Evolutionary conservation across 2,329 filamentous ascomycete species (phyloP).

Genomic region (Botryotinia globosa): DNA sequence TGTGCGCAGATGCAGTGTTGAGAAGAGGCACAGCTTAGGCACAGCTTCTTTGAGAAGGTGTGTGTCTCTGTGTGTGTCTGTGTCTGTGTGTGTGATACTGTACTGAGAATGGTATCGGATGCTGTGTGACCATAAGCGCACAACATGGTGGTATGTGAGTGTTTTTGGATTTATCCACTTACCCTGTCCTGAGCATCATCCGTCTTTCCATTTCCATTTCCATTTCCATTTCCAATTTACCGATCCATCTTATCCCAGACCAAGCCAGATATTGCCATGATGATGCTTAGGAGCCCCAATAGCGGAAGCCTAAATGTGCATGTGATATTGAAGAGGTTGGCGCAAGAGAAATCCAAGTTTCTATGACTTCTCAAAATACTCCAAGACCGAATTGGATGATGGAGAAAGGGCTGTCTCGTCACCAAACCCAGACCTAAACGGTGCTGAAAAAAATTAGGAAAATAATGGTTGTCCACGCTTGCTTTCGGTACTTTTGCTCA

Average conservation of each 20-base stretch:
- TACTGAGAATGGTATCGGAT: background rate
- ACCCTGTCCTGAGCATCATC: background rate
- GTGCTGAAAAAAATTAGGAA: background rate
- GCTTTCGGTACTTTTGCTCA: background rate
- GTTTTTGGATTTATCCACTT: slow-evolving; percentile 10
- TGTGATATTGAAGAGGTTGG: slow-evolving; percentile 6
- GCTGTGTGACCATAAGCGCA: slow-evolving; percentile 5
- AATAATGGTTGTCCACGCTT: background rate
- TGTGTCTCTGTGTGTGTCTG: background rate
- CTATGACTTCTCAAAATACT: background rate
- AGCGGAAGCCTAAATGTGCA: slow-evolving; percentile 3
- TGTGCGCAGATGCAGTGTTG: background rate
- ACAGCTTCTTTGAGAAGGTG: background rate
- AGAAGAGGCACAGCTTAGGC: background rate
- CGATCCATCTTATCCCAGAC: background rate
- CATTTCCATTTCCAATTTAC: background rate
- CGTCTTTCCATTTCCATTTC: background rate
- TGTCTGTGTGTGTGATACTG: background rate
- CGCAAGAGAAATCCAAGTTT: slow-evolving; percentile 2
- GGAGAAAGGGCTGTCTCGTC: background rate
- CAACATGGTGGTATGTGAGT: background rate
- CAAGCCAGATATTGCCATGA: background rate
- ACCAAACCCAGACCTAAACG: background rate
- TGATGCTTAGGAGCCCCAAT: slow-evolving; percentile 2
- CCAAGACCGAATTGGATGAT: background rate